These are phyloP conservation scores for Fragilariopsis cylindrus DNA, from an alignment of 108 stramenopile species.

Conservation along the genomic window DNA sequence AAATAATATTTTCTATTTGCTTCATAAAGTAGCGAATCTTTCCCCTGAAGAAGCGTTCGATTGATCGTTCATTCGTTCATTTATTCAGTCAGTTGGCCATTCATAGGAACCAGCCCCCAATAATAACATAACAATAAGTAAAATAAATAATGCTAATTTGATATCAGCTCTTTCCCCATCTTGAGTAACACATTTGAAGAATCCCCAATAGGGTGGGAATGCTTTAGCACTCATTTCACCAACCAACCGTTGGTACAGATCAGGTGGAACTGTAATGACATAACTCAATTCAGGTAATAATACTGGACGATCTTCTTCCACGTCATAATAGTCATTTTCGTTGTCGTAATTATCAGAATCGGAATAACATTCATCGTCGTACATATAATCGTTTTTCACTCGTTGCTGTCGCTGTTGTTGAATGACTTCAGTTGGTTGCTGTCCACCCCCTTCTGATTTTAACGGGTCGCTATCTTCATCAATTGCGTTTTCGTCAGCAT, in stretches of 20 bases:
- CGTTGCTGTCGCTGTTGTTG: slow-evolving; percentile 4
- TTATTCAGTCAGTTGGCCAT: slow-evolving; percentile 37
- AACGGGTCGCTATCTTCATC: slow-evolving; percentile 11
- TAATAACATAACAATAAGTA: slow-evolving; percentile 39
- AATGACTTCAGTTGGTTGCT: background rate
- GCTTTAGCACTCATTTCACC: slow-evolving; percentile 46
- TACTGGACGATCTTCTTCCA: background rate
- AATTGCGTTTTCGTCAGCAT: background rate
- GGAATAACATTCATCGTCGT: background rate
- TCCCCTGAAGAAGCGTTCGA: background rate
- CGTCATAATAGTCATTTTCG: background rate
- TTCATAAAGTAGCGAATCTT: background rate
- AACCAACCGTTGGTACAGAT: slow-evolving; percentile 55
- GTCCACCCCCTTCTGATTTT: background rate
- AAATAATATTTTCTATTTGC: background rate
- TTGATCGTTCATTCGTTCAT: background rate
- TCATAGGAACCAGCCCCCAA: slow-evolving; percentile 39
- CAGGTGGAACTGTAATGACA: slow-evolving; percentile 56
- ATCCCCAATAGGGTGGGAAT: slow-evolving; percentile 43
- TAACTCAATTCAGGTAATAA: slow-evolving; percentile 41
- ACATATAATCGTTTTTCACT: background rate
- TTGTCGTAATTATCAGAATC: background rate
- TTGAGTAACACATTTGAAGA: slow-evolving; percentile 42
- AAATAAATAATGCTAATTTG: slow-evolving; percentile 40
- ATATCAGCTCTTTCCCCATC: slow-evolving; percentile 47